Evolutionary conservation across 2,329 filamentous ascomycete species (phyloP).

Genomic region (Talaromyces sp.): DNA sequence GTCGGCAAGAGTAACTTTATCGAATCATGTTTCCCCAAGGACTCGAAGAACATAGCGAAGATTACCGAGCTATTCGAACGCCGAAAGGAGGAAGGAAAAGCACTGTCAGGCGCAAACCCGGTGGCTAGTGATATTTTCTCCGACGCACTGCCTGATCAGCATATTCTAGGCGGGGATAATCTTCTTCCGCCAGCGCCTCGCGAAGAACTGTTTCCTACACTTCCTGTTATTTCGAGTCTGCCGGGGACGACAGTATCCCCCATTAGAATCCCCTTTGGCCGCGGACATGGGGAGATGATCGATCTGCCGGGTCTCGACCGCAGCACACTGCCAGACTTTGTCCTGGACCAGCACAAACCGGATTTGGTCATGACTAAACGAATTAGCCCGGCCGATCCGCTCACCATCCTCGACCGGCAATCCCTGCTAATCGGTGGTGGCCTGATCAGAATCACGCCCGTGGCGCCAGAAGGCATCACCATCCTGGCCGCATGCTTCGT

Average conservation of each 20-base stretch:
- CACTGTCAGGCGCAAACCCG: conserved; percentile 12
- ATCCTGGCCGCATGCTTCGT: conserved; percentile 86
- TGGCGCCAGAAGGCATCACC: conserved; percentile 50
- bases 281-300: conserved; percentile 81
- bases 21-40: conserved; percentile 77
- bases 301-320: conserved; percentile 84
- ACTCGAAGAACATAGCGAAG: conserved; percentile 46
- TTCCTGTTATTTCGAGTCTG: conserved; percentile 80
- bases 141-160: neutral
- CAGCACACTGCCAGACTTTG: conserved; percentile 65
- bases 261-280: conserved; percentile 86
- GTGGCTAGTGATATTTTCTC: conserved; percentile 11
- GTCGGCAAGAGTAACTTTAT: conserved; percentile 95
- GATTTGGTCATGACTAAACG: conserved; percentile 75
- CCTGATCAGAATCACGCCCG: conserved; percentile 80
- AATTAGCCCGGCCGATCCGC: conserved; percentile 63
- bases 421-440: conserved; percentile 82
- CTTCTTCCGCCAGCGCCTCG: conserved; percentile 72
- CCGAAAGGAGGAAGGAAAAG: conserved; percentile 16
- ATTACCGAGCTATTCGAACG: conserved; percentile 31
- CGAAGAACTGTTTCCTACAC: conserved; percentile 71
- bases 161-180: conserved; percentile 29
- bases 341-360: conserved; percentile 61
- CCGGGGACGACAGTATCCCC: conserved; percentile 94
- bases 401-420: conserved; percentile 67